Base-by-base conservation (phyloP, 257 asterid species). In the Nicotiana benthamiana region DNA sequence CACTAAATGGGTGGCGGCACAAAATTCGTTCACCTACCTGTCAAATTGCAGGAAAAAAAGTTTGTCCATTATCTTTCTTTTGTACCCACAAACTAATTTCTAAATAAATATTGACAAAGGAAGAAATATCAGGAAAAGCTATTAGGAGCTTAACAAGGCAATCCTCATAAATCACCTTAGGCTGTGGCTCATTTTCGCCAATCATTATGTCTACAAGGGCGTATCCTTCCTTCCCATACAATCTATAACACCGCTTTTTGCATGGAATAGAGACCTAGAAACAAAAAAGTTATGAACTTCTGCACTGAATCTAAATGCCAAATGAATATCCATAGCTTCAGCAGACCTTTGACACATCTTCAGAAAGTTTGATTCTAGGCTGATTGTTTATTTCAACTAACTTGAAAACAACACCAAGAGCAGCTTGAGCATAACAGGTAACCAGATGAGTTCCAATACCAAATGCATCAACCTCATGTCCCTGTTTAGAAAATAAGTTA, bases 401-500 rank as follows among this genome's bases (percentile, higher is more conserved):
- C 87, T 95, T 95, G 90, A 95, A 95, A 78, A 95, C 99, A 83
- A 89, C 94, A 60, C 98, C 99, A 8, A 95, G 92, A 61, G 99
- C 99, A 67, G 99, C 92, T 85, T 95, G 99, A 75, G 97, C 97
- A 85, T 93, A 95, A 87, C 99, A 95, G 65, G 99, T 95, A 76
- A 95, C 99, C 90, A 95, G 84, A 90, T 93, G 97, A 46, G 98
- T 95, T 82, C 98, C 99, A 80, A 95, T 91, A 74, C 99, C 99
- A 87, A 86, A 95, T 76, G 97, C 93, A 89, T 95, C 98, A 77
- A 93, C 89, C 86, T 92, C 97, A 61, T 95, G 98, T 77, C 99
- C 99, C 99, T 95, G 93, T 63, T 52, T 53, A 86, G 76, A 80
- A 64, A 26, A 10, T 46, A 24, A 61, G 60, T 66, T 63, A 61